Conservation (phyloP, 352 stramenopile species). For the Globisporangium spinosum region DNA sequence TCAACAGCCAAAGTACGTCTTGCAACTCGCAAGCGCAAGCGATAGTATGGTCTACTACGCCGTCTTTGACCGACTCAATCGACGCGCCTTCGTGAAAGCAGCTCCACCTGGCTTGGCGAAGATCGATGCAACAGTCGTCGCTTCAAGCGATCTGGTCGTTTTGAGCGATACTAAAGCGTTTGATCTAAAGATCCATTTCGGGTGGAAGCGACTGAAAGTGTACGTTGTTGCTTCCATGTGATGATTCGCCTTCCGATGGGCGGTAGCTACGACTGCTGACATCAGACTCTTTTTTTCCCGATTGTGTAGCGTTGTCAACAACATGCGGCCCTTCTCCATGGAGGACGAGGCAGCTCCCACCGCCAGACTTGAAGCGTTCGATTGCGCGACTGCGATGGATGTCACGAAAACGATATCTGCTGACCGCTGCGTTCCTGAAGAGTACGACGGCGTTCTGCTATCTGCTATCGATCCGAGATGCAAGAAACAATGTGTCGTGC, state of each 20-base stretch:
- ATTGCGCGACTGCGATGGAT: constrained; percentile 22
- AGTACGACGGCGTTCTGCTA: constrained; percentile 12
- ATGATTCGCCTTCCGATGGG: background rate
- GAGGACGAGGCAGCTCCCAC: background rate
- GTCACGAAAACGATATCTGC: background rate
- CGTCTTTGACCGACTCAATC: constrained; percentile 10
- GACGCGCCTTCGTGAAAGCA: constrained; percentile 3
- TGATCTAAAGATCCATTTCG: constrained; percentile 17
- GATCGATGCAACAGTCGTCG: background rate
- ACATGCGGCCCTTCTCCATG: constrained; percentile 9
- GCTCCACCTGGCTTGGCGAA: background rate
- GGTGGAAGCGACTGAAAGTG: constrained; percentile 18
- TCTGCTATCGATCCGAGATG: constrained; percentile 2
- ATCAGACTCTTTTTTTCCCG: background rate
- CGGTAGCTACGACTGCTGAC: background rate
- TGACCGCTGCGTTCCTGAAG: constrained; percentile 8
- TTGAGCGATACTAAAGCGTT: constrained; percentile 15
- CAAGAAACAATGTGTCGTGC: constrained; percentile 11
- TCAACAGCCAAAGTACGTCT: background rate
- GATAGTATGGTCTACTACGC: background rate
- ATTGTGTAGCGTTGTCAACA: constrained; percentile 3
- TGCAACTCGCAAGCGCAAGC: constrained; percentile 4
- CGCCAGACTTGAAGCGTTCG: constrained; percentile 13
- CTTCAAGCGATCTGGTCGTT: constrained; percentile 7
- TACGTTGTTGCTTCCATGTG: constrained; percentile 10